Conservation (phyloP, 2,329 filamentous ascomycete genomes). For the Simplicillium aogashimaense region DNA sequence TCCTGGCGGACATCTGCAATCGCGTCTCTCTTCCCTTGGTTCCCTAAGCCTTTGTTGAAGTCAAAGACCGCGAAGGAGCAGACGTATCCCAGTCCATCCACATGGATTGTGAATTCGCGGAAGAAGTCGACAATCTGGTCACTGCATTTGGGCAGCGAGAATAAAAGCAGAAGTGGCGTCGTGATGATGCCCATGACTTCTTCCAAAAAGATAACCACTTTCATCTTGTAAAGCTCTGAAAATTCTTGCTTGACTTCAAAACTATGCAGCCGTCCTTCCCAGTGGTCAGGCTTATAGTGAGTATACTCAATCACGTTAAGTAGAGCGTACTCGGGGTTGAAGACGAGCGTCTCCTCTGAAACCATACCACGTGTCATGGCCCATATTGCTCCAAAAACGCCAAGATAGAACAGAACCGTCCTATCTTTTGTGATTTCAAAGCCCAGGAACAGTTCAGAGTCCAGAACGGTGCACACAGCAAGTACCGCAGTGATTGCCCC, state of each 20-base stretch:
- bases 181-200: constrained; percentile 89
- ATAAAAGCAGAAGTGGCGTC: constrained; percentile 80
- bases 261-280: constrained; percentile 83
- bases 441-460: constrained; percentile 80
- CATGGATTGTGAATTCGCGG: constrained; percentile 92
- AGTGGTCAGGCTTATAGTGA: constrained; percentile 82
- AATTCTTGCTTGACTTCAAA: constrained; percentile 91
- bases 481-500: constrained; percentile 82
- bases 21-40: constrained; percentile 26
- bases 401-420: constrained; percentile 84
- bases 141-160: constrained; percentile 76
- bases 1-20: constrained; percentile 69
- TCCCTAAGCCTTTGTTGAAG: constrained; percentile 70
- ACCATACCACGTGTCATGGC: constrained; percentile 73
- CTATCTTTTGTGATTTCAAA: constrained; percentile 88
- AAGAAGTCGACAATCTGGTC: constrained; percentile 97
- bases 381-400: constrained; percentile 74
- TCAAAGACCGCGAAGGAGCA: constrained; percentile 98
- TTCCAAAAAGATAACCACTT: constrained; percentile 83
- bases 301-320: constrained; percentile 86
- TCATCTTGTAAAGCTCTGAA: constrained; percentile 80
- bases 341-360: constrained; percentile 79
- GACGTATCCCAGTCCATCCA: constrained; percentile 90
- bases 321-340: constrained; percentile 85
- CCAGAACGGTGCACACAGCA: constrained; percentile 72